Evolutionary conservation across 2,329 filamentous ascomycete genomes (phyloP).

Genomic region (Capronia americana): DNA sequence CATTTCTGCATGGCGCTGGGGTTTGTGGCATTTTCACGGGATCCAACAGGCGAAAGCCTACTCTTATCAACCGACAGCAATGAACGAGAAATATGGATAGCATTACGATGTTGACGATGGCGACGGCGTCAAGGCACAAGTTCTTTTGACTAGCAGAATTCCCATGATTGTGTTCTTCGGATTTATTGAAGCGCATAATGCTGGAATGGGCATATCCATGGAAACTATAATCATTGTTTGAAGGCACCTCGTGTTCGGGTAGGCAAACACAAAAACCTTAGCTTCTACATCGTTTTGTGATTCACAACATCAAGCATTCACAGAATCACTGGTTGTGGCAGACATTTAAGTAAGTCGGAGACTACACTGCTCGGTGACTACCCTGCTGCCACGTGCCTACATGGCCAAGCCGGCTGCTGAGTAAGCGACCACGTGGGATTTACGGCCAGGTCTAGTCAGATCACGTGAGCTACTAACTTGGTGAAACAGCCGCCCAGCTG

Average conservation of each 20-base stretch:
- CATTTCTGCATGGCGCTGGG: constrained; percentile 1
- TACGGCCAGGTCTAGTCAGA: too few species aligned
- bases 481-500: too few species aligned
- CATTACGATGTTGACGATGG: constrained; percentile 1
- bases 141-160: neutral
- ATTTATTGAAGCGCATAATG: constrained; percentile 3
- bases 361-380: too few species aligned
- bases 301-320: neutral
- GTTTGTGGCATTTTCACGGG: constrained; percentile 1
- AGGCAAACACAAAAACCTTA: neutral
- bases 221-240: neutral
- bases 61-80: neutral
- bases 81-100: neutral
- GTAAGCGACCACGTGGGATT: too few species aligned
- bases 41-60: neutral
- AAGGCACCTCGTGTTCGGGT: neutral
- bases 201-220: neutral
- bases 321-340: too few species aligned
- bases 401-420: too few species aligned
- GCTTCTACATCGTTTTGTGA: neutral
- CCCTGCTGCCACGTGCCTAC: too few species aligned
- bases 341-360: too few species aligned
- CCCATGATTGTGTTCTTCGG: neutral
- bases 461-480: too few species aligned
- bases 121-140: neutral